These are phyloP conservation scores for Xylaria sp. DNA, from an alignment of 2,329 filamentous ascomycete genomes.

Conservation along the genomic window DNA sequence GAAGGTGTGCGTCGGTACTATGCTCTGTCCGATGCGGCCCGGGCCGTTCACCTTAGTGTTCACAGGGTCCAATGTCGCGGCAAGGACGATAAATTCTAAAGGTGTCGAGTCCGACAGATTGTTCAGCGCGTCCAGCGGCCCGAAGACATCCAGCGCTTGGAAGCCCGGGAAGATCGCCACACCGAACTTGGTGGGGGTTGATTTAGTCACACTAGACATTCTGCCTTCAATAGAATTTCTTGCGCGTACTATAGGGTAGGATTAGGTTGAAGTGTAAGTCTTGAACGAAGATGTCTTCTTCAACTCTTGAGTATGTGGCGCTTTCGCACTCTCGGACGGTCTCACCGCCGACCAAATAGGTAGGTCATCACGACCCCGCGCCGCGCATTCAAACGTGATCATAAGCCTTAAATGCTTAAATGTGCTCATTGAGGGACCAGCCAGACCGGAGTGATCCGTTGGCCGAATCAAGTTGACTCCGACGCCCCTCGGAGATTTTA, in stretches of 20 bases:
- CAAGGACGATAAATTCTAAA: conserved; percentile 56
- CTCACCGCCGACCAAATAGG: not conserved
- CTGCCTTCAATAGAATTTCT: not conserved
- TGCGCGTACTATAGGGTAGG: not conserved
- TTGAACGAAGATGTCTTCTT: not conserved
- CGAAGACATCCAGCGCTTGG: conserved; percentile 51
- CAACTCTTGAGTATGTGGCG: not conserved
- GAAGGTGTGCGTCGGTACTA: conserved; percentile 63
- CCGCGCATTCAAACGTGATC: not conserved
- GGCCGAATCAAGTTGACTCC: conserved; percentile 10
- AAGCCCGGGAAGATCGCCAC: conserved; percentile 58
- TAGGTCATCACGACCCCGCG: not conserved
- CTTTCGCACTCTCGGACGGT: not conserved
- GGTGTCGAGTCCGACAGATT: conserved; percentile 51
- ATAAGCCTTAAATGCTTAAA: not conserved
- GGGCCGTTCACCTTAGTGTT: conserved; percentile 45
- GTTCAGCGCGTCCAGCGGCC: conserved; percentile 59
- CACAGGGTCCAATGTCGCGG: conserved; percentile 55
- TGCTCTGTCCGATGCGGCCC: conserved; percentile 49
- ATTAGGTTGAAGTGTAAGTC: not conserved
- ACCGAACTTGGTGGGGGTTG: conserved; percentile 51
- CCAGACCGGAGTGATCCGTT: not conserved
- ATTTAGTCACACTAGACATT: conserved; percentile 22
- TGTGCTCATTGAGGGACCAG: conserved; percentile 11
- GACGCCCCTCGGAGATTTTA: conserved; percentile 12